Conservation (phyloP, 768 basidiomycete species). For the Termitomyces sp. region DNA sequence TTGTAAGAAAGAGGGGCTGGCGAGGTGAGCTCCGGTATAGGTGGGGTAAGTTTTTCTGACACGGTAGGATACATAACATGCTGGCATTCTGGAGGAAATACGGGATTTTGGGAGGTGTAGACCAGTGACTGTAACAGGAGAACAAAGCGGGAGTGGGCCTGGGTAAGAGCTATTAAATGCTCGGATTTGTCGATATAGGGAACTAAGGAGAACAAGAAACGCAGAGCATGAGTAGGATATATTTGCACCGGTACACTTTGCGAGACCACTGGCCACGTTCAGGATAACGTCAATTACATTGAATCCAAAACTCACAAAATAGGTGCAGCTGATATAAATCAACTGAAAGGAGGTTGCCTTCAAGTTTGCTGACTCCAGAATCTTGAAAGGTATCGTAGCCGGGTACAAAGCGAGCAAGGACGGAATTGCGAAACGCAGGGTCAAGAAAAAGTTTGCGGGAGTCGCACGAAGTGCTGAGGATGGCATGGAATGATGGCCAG, state of each 20-base stretch:
- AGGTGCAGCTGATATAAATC: conserved; percentile 56
- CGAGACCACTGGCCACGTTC: conserved; percentile 46
- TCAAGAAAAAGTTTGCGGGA: conserved; percentile 24
- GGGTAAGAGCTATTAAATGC: conserved; percentile 41
- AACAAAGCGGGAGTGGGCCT: conserved; percentile 70
- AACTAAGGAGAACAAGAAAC: conserved; percentile 35
- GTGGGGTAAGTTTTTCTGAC: conserved; percentile 32
- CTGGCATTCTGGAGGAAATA: conserved; percentile 36
- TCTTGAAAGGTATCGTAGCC: conserved; percentile 44
- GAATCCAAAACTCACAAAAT: conserved; percentile 46
- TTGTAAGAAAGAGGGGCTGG: conserved; percentile 65
- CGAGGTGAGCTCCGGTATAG: conserved; percentile 58
- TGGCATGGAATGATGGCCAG: conserved; percentile 34
- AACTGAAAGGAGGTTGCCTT: conserved; percentile 41
- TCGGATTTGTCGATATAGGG: conserved; percentile 27
- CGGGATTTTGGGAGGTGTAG: conserved; percentile 46
- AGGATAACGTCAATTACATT: conserved; percentile 4
- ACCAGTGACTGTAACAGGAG: conserved; percentile 69
- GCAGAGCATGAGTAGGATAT: conserved; percentile 67
- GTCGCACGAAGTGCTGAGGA: conserved; percentile 32
- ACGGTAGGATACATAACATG: not conserved
- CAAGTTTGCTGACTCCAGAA: conserved; percentile 28
- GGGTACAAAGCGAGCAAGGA: conserved; percentile 50
- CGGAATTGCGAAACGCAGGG: conserved; percentile 26
- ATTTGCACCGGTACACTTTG: conserved; percentile 59